Conservation (phyloP, 441 rosid genomes). For the California macrophylla region DNA sequence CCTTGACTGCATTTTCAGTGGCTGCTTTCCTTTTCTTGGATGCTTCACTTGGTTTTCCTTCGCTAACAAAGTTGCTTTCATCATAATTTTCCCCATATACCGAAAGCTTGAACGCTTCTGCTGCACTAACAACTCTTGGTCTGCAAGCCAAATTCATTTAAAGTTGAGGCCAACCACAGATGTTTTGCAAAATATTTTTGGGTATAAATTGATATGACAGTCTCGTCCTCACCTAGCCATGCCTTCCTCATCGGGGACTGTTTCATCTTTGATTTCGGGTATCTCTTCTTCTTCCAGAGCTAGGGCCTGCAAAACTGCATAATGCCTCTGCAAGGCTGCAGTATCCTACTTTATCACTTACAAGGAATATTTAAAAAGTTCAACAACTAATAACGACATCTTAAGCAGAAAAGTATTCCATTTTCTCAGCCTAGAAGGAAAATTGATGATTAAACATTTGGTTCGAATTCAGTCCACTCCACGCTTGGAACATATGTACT, state of each 20-base stretch:
- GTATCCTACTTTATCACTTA: slow-evolving; percentile 12
- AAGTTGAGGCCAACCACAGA: background rate
- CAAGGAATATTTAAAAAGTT: slow-evolving; percentile 6
- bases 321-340: slow-evolving; percentile 91
- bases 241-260: slow-evolving; percentile 84
- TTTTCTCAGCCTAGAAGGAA: background rate
- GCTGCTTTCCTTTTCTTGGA: slow-evolving; percentile 60
- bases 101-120: slow-evolving; percentile 63
- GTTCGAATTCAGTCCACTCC: background rate
- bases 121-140: slow-evolving; percentile 48
- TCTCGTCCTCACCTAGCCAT: slow-evolving; percentile 47
- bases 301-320: slow-evolving; percentile 75
- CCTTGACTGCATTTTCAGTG: slow-evolving; percentile 37
- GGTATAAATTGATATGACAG: background rate
- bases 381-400: background rate
- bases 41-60: slow-evolving; percentile 39
- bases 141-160: slow-evolving; percentile 27
- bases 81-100: slow-evolving; percentile 57
- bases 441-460: background rate
- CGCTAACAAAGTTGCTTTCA: slow-evolving; percentile 29
- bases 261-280: slow-evolving; percentile 62
- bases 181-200: background rate
- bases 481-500: background rate
- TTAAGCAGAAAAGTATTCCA: background rate
- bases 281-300: slow-evolving; percentile 79